A percentile compares a stretch with the other conserved stretches of the same genome.
phyloP scores from a whole-genome alignment of 1,284 basidiomycete genomes.

The Cryptococcus neoformans region DNA sequence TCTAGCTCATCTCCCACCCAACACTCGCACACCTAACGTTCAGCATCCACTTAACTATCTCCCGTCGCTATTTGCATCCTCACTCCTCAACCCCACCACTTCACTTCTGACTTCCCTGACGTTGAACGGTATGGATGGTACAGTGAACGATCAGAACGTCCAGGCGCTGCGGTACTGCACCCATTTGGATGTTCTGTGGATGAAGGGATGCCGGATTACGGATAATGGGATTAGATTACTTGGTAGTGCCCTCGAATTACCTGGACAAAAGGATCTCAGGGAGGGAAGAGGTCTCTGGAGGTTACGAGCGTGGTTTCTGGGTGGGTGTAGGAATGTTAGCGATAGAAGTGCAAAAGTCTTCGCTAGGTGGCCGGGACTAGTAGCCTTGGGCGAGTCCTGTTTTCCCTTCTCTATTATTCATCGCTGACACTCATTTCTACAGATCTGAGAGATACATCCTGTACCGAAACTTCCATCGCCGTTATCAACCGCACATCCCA shows the following conservation, averaged over 20 bases:
- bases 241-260: constrained; percentile 22
- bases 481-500: constrained; percentile 29
- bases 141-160: constrained; percentile 27
- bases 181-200: constrained; percentile 36
- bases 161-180: constrained; percentile 28
- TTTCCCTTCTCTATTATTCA: neutral
- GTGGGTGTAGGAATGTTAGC: constrained; percentile 14
- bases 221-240: constrained; percentile 35
- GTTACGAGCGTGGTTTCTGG: constrained; percentile 10
- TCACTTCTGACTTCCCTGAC: constrained; percentile 36
- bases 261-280: constrained; percentile 50
- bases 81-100: constrained; percentile 1
- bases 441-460: constrained; percentile 41
- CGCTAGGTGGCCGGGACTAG: constrained; percentile 37
- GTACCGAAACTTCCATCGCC: constrained; percentile 21
- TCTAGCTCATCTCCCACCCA: constrained; percentile 20
- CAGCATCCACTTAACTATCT: constrained; percentile 30
- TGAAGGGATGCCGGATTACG: constrained; percentile 25
- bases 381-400: constrained; percentile 27
- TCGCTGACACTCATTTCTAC: neutral
- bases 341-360: constrained; percentile 32
- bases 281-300: constrained; percentile 16
- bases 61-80: constrained; percentile 21
- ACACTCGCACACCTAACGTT: constrained; percentile 8
- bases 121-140: constrained; percentile 20